Conservation (phyloP, 2,329 filamentous ascomycete species). For the Paraphaeosphaeria sporulosa region DNA sequence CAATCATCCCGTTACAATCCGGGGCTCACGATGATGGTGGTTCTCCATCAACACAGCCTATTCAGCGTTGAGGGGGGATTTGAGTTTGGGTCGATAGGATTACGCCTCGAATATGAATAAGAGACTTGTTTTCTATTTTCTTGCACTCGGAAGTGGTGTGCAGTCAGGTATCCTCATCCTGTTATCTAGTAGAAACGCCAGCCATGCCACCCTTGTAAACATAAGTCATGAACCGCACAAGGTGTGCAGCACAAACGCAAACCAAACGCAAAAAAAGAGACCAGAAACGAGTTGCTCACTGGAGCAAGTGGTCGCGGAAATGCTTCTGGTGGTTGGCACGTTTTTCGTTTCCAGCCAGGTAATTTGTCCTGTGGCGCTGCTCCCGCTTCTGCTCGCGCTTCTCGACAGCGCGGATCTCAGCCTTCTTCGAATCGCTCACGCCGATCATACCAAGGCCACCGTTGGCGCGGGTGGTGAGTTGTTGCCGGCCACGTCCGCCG, state of each 20-base stretch:
- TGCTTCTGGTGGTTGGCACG: conserved; percentile 80
- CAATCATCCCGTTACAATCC: background rate
- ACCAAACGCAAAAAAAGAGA: background rate
- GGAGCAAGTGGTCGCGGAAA: conserved; percentile 67
- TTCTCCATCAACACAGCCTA: background rate
- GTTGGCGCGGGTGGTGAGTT: conserved; percentile 69
- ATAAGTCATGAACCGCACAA: conserved; percentile 3
- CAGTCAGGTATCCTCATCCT: background rate
- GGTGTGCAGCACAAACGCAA: background rate
- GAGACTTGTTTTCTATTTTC: conserved; percentile 1
- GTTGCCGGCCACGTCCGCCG: conserved; percentile 46
- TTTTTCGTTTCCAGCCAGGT: conserved; percentile 75
- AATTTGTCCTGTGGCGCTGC: conserved; percentile 64
- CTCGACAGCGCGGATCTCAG: conserved; percentile 70
- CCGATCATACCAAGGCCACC: conserved; percentile 80
- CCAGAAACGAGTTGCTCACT: conserved; percentile 46
- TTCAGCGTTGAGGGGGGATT: background rate
- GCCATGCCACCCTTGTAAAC: conserved; percentile 8
- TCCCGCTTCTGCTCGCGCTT: conserved; percentile 73
- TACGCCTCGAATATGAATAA: background rate
- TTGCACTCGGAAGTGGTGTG: background rate
- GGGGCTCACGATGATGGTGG: background rate
- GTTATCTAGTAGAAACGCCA: conserved; percentile 7
- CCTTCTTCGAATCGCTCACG: conserved; percentile 77
- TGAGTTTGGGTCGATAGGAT: background rate